Base-by-base conservation (phyloP, 371 early-diverging fungal species). In the Rhizopus sp. region DNA sequence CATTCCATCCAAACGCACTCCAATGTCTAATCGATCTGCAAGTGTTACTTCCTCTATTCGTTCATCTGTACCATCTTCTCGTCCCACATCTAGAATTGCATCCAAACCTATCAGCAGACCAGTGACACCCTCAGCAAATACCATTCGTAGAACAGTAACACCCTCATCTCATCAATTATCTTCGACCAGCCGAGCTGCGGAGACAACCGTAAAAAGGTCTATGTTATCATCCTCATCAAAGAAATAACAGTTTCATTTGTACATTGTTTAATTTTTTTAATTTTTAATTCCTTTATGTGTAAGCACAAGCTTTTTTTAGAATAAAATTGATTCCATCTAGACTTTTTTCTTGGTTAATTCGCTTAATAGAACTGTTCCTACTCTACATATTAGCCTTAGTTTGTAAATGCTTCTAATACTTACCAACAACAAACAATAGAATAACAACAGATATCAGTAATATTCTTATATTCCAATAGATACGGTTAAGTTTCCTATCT, bases 371-470 rank as follows among this genome's bases (percentile, higher is more conserved):
- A 62, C 40, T 10, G 62, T 62, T 29, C 51, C 62, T 62, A 23
- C 23, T 35, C 16, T 34, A 31, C 23, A 17, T 23, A 33, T 34
- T 12, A 31, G 30, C 49, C 31, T 4, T 17, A n/a, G 7, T 42
- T 42, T 42, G n/a, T 7, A 42, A 13, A 42, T 42, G 15, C 23
- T 0, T 23, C 2, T 12, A 34, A 48, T 46, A 48, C 53, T 38
- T 62, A 62, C 62, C 62, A 62, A 57, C 42, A 31, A 62, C 62
- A 48, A 62, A 33, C 29, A 62, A 53, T 47, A 62, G 40, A 38
- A 62, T 47, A 6, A 62, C 7, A n/a, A 62, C 41, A n/a, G 57
- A 52, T 2, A 45, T 16, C 9, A 57, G 13, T 30, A 57, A 30
- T 15, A 57, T 56, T 12, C 62, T 52, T 23, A 52, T 47, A 47